Evolutionary conservation across 2,329 filamentous ascomycete species (phyloP).

Genomic region (Daldinia eschscholtzii): DNA sequence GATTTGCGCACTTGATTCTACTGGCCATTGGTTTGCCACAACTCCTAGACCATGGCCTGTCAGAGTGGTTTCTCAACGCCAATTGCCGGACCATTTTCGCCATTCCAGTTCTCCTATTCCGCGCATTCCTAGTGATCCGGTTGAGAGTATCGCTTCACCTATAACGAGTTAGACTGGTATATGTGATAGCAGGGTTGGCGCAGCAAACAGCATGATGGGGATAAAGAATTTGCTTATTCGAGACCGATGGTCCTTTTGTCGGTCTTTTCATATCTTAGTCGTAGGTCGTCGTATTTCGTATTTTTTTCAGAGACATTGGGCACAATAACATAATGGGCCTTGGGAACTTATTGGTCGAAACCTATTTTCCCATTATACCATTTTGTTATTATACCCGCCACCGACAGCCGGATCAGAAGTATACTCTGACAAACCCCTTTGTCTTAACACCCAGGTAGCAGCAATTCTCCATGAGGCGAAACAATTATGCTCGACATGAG

Average conservation of each 20-base stretch:
- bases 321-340: slow-evolving; percentile 22
- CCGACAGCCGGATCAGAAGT: slow-evolving; percentile 26
- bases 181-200: slow-evolving; percentile 10
- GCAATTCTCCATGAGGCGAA: slow-evolving; percentile 8
- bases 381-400: slow-evolving; percentile 25
- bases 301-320: slow-evolving; percentile 28
- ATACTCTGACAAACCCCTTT: slow-evolving; percentile 29
- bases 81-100: slow-evolving; percentile 37
- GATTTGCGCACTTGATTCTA: slow-evolving; percentile 33
- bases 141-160: slow-evolving; percentile 8
- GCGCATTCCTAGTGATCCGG: slow-evolving; percentile 18
- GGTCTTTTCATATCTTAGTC: neutral
- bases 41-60: slow-evolving; percentile 18
- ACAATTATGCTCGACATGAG: slow-evolving; percentile 15
- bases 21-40: slow-evolving; percentile 34
- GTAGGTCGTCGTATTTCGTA: slow-evolving; percentile 9
- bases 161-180: slow-evolving; percentile 16
- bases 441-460: slow-evolving; percentile 21
- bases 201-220: slow-evolving; percentile 18
- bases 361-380: slow-evolving; percentile 8
- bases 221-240: slow-evolving; percentile 17
- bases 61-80: slow-evolving; percentile 13
- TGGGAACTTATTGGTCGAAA: slow-evolving; percentile 20
- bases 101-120: slow-evolving; percentile 14
- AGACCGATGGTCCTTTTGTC: slow-evolving; percentile 9